Conservation (phyloP, 1,284 basidiomycete species). For the Puccinia hordei region DNA sequence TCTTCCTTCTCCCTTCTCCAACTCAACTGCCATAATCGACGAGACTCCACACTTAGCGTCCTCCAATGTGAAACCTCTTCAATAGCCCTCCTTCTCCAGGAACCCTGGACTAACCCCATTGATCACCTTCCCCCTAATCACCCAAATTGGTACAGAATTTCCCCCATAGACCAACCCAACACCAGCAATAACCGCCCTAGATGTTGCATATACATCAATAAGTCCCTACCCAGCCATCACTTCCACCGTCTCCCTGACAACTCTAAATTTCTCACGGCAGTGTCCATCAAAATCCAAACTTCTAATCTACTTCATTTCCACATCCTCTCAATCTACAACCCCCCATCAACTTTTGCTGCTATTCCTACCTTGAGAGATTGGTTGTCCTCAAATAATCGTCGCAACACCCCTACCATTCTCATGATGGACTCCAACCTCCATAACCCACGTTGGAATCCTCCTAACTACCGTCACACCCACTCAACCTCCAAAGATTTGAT, state of each 20-base stretch:
- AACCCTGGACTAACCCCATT: conserved; percentile 7
- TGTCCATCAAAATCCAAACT: not conserved
- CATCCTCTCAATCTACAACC: not conserved
- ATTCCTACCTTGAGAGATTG: not conserved
- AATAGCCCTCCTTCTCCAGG: not conserved
- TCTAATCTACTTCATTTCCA: not conserved
- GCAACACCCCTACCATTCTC: not conserved
- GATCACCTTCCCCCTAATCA: not conserved
- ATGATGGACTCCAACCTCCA: conserved; percentile 16
- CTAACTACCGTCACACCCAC: not conserved
- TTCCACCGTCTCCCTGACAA: not conserved
- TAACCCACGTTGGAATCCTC: too few species aligned
- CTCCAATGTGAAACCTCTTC: not conserved
- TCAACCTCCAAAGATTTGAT: not conserved
- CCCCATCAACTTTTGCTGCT: not conserved
- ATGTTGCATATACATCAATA: conserved; percentile 9
- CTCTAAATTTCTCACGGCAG: not conserved
- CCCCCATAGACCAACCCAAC: not conserved
- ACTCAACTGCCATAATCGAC: not conserved
- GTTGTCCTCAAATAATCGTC: not conserved
- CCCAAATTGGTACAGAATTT: conserved; percentile 2
- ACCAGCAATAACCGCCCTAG: not conserved
- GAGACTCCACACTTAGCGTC: not conserved
- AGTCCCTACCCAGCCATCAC: not conserved
- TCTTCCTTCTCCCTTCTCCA: not conserved